These are phyloP conservation scores for Blastocystis sp. DNA, from an alignment of 352 stramenopile genomes.

Conservation along the genomic window DNA sequence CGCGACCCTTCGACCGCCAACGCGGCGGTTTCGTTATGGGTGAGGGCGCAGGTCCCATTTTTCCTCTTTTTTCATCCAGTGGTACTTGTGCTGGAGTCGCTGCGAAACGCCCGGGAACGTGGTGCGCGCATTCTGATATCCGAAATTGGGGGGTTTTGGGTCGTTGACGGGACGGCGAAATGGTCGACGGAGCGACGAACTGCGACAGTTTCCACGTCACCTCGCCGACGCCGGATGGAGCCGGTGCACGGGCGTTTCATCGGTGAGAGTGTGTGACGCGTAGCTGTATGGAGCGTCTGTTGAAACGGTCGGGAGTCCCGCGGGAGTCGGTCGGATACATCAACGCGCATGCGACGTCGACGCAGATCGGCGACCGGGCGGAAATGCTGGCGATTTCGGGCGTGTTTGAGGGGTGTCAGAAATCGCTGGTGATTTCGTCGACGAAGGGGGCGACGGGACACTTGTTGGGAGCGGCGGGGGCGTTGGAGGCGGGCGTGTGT, in stretches of 20 bases:
- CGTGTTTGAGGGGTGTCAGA: slow-evolving; percentile 66
- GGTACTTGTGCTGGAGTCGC: slow-evolving; percentile 74
- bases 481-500: slow-evolving; percentile 73
- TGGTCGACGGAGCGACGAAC: slow-evolving; percentile 1
- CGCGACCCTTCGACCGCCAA: slow-evolving; percentile 82
- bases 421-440: slow-evolving; percentile 68
- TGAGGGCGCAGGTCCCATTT: slow-evolving; percentile 67
- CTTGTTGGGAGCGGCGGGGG: slow-evolving; percentile 83
- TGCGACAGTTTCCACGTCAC: slow-evolving; percentile 86
- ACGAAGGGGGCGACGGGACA: slow-evolving; percentile 76
- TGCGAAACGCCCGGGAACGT: slow-evolving; percentile 79
- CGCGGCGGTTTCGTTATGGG: slow-evolving; percentile 93
- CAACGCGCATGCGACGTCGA: slow-evolving; percentile 94
- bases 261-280: neutral
- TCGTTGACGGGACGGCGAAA: slow-evolving; percentile 29
- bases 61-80: slow-evolving; percentile 24
- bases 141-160: slow-evolving; percentile 58
- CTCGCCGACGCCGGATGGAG: slow-evolving; percentile 66
- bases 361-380: slow-evolving; percentile 83
- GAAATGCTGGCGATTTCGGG: slow-evolving; percentile 79
- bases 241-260: slow-evolving; percentile 63
- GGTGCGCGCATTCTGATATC: slow-evolving; percentile 70
- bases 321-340: slow-evolving; percentile 85
- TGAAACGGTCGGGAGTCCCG: slow-evolving; percentile 69
- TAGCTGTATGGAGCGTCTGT: slow-evolving; percentile 76